Base-by-base conservation (phyloP, 768 basidiomycete genomes). In the Rhodotorula taiwanensis region DNA sequence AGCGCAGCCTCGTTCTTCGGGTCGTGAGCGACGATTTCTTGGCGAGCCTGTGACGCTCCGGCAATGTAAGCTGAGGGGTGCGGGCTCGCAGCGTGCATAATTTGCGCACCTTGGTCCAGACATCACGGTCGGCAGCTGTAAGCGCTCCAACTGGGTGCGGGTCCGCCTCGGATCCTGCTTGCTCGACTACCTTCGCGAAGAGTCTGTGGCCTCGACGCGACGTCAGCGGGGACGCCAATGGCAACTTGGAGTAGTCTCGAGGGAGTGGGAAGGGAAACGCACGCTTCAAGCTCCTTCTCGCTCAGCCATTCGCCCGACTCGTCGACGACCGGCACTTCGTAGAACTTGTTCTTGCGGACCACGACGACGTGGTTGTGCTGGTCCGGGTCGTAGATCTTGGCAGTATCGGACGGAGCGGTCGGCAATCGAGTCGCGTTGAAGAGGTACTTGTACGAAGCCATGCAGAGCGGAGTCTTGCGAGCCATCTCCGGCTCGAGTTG, bases 361-460 rank as follows among this genome's bases (percentile, higher is more conserved):
- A 94, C 89, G 39, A 93, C 83, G 74, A 95, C 81, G 77, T 98
- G 92, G 69, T 95, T 88, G 77, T 94, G 81, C 20, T 79, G 75
- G 51, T 77, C 75, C 3, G 86, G 78, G 70, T 88, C 82, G 75
- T 90, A 94, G 76, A 91, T 93, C 57, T 77, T 77, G 10, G 89
- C 89, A 1, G 84, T 87, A 73, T 98, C 95, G 7, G 83, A 82
- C 0, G 88, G 87, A 66, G 86, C 84, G 54, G 79, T 80, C 7
- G 95, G 95, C 75, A 90, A 86, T 27, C 95, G 85, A n/a, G 82
- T 84, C 1, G 93, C 80, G 76, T 98, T 95, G 83, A 99, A 99
- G 80, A 98, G 80, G 86, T 91, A 94, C 75, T 91, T 86, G 82
- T 94, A 95, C n/a, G 89, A 89, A 1, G 79, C 80, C 89, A 94